phyloP scores from a whole-genome alignment of 495 filamentous ascomycete genomes.

The Staphylotrichum longicolle region DNA sequence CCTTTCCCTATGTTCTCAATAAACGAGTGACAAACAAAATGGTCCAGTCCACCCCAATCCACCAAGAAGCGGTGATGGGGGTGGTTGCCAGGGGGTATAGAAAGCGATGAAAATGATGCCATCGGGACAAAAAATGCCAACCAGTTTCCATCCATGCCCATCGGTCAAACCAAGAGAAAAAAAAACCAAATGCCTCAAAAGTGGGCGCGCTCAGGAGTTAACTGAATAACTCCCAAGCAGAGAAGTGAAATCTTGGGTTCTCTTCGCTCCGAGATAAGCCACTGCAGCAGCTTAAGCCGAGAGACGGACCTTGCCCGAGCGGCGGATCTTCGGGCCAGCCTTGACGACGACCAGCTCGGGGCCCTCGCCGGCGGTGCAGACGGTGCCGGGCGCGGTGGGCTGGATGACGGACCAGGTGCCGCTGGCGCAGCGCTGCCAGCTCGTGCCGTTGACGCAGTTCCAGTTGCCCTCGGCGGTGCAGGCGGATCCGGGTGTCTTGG shows the following conservation, averaged over 20 bases:
- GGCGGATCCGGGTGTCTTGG: constrained; percentile 35
- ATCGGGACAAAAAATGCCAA: too few relatives aligned
- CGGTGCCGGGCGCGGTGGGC: constrained; percentile 57
- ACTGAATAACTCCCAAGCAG: too few relatives aligned
- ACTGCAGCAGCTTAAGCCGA: neutral
- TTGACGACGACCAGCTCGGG: constrained; percentile 34
- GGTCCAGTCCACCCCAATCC: neutral
- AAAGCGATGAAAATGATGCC: neutral
- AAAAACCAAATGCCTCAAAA: too few relatives aligned
- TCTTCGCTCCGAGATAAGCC: too few relatives aligned
- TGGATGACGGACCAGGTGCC: constrained; percentile 57
- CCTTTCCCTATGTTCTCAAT: constrained; percentile 3
- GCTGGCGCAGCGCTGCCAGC: constrained; percentile 64
- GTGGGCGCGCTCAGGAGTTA: too few relatives aligned
- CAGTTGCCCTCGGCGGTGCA: constrained; percentile 56
- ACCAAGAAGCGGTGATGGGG: neutral
- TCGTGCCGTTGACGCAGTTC: constrained; percentile 63
- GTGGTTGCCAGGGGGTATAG: constrained; percentile 14
- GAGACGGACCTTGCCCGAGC: constrained; percentile 4
- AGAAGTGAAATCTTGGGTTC: too few relatives aligned
- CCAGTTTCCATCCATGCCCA: too few relatives aligned
- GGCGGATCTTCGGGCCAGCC: neutral
- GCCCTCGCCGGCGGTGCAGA: constrained; percentile 55
- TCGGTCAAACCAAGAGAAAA: too few relatives aligned
- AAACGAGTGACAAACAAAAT: constrained; percentile 14